Evolutionary conservation across 208 protist genomes (phyloP).

Genomic region (Crithidia fasciculata): DNA sequence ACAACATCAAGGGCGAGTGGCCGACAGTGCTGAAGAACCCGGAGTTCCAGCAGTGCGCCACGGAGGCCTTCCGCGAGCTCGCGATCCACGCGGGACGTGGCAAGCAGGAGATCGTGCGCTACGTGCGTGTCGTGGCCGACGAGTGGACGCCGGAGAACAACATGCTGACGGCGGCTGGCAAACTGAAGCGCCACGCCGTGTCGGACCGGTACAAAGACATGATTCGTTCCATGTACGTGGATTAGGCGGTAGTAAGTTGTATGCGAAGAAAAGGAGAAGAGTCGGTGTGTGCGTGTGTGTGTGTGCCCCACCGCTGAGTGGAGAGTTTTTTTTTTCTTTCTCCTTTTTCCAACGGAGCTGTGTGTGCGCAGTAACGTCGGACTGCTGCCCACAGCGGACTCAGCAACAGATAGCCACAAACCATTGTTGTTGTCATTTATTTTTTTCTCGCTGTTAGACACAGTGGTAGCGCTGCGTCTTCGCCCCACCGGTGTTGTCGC

Average conservation of each 20-base stretch:
- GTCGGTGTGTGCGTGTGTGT: background rate
- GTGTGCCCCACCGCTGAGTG: too few species aligned
- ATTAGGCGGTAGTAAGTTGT: conserved; percentile 18
- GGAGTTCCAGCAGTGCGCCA: conserved; percentile 45
- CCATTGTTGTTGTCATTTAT: too few species aligned
- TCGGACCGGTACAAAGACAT: conserved; percentile 46
- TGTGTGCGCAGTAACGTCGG: too few species aligned
- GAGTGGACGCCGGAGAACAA: conserved; percentile 86
- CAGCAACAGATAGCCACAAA: too few species aligned
- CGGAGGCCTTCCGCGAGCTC: conserved; percentile 38
- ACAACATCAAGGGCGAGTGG: conserved; percentile 49
- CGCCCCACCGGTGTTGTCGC: too few species aligned
- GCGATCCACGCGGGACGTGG: conserved; percentile 56
- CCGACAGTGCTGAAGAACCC: conserved; percentile 42
- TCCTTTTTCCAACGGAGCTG: too few species aligned
- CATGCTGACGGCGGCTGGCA: conserved; percentile 74
- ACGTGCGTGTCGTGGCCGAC: conserved; percentile 61
- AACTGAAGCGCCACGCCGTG: conserved; percentile 71
- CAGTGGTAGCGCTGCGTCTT: too few species aligned
- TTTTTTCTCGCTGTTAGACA: too few species aligned
- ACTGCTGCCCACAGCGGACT: too few species aligned
- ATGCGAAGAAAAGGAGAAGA: background rate
- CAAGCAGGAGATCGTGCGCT: conserved; percentile 62
- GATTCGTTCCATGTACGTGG: conserved; percentile 56
- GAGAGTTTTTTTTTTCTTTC: too few species aligned